Base-by-base conservation (phyloP, 768 basidiomycete genomes). In the Hygrophoropsis aurantiaca region DNA sequence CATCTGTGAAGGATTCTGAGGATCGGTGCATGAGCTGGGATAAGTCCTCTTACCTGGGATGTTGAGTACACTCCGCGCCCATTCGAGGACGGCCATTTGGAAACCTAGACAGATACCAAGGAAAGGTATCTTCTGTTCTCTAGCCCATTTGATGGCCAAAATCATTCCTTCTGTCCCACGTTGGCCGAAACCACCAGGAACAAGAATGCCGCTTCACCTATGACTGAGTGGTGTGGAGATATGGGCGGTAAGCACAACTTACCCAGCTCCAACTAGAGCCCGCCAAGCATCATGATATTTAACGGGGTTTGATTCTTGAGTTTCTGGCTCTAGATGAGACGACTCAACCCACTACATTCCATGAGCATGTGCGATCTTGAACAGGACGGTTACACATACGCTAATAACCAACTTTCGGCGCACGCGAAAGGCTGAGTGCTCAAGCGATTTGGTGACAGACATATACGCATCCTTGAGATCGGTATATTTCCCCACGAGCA, bases 121-220 rank as follows among this genome's bases (percentile, higher is more conserved):
- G 79, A 94, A 99, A 0, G 95, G 97, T 6, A 94, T 72, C 50
- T 92, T 91, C 62, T 95, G 89, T 69, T 98, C 94, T 46, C 95
- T 79, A 0, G 95, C 94, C 78, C 94, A 94, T 67, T 92, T 94
- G 66, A 94, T 92, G n/a, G 95, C 95, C 41, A 94, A 78, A 61
- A 97, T 85, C 95, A 99, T 97, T 33, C 95, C 95, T 68, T 97
- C 94, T 1, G 88, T 93, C 18, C 95, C 95, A 32, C 95, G 89
- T 9, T 75, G 70, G 16, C 95, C 95, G 62, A 99, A 99, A 10
- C 95, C 95, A 41, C 95, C 97, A 1, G 95, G 95, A 11, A 99
- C 92, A 45, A 98, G 90, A 59, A 99, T 93, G 50, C 95, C 97
- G 46, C 92, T 94, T 57, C 23, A 39, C 41, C 26, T 15, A 46